These are phyloP conservation scores for Cercospora berteroae DNA, from an alignment of 2,329 filamentous ascomycete species.

Conservation along the genomic window DNA sequence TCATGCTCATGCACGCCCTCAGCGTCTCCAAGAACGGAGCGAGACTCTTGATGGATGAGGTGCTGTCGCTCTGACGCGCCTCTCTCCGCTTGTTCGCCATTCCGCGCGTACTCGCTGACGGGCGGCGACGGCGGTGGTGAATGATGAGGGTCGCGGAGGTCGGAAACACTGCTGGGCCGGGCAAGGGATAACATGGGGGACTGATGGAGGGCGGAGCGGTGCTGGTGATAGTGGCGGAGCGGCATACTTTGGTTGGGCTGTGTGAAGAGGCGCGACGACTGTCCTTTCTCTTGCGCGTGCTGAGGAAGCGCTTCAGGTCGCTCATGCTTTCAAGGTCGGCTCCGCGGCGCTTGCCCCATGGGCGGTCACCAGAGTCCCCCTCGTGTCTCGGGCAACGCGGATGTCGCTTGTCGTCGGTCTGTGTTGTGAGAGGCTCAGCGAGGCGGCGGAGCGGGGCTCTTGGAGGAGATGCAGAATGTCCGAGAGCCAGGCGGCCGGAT, in stretches of 20 bases:
- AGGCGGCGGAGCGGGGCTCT: neutral
- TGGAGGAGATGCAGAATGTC: neutral
- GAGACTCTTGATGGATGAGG: constrained; percentile 1
- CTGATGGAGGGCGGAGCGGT: neutral
- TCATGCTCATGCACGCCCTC: neutral
- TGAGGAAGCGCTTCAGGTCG: constrained; percentile 64
- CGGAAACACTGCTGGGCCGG: constrained; percentile 2
- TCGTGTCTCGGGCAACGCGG: neutral
- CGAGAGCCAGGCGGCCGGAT: neutral
- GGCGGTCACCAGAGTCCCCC: neutral
- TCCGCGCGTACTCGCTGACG: neutral
- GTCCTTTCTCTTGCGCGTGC: constrained; percentile 61
- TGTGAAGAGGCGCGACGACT: constrained; percentile 23
- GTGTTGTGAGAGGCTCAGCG: neutral
- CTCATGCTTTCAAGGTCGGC: constrained; percentile 40
- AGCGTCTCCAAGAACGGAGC: constrained; percentile 1
- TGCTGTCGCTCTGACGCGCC: neutral
- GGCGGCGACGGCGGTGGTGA: constrained; percentile 3
- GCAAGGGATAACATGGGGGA: neutral
- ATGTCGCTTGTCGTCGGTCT: neutral
- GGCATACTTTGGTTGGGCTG: constrained; percentile 24
- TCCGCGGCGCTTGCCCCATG: constrained; percentile 13
- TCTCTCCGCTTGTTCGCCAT: neutral
- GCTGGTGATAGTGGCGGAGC: neutral
- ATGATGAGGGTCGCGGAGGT: constrained; percentile 3